phyloP scores from a whole-genome alignment of 192 early-diverging fungal genomes.

The Oehlia diaphana region DNA sequence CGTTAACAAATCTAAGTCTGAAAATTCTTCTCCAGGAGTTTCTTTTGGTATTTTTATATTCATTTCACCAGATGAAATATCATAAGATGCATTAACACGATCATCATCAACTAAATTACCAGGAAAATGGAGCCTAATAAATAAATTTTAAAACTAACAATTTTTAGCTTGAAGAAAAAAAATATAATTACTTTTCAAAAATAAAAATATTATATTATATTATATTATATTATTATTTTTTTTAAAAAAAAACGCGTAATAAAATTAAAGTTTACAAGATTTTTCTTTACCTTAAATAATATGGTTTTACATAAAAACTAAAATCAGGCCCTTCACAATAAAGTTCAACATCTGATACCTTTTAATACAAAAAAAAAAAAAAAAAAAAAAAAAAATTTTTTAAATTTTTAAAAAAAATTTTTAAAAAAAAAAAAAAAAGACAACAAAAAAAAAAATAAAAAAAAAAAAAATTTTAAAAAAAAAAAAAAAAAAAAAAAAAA shows the following conservation, averaged over 20 bases:
- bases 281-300: conserved; percentile 74
- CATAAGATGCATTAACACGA: conserved; percentile 72
- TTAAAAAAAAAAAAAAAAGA: background rate
- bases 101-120: conserved; percentile 85
- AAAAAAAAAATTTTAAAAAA: background rate
- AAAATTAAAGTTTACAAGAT: background rate
- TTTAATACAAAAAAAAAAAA: too few species aligned
- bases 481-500: too few species aligned
- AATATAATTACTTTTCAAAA: background rate
- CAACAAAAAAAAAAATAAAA: too few species aligned
- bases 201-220: too few species aligned
- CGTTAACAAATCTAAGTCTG: conserved; percentile 86
- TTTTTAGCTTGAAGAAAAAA: background rate
- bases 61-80: conserved; percentile 76
- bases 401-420: background rate
- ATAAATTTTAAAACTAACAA: background rate
- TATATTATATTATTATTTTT: too few species aligned
- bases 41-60: conserved; percentile 78
- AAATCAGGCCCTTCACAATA: conserved; percentile 81
- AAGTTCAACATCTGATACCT: conserved; percentile 87
- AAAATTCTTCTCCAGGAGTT: conserved; percentile 74
- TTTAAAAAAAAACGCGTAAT: background rate
- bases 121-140: conserved; percentile 69
- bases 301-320: conserved; percentile 86
- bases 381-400: background rate